phyloP scores from a whole-genome alignment of 768 basidiomycete genomes.

The Leccinum uliginosum region DNA sequence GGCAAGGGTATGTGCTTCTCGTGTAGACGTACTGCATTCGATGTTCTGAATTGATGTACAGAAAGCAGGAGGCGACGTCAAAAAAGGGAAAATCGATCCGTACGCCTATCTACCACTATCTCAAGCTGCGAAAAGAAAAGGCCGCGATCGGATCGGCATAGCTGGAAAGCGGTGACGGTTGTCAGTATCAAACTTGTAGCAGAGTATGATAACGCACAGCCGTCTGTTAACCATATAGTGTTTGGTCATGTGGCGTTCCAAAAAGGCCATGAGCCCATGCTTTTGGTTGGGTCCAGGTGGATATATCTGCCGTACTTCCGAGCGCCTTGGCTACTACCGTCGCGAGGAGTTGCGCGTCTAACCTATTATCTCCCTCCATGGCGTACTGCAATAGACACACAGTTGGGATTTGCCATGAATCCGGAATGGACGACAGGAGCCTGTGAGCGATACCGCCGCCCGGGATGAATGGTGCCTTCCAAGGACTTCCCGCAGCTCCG shows the following conservation, averaged over 20 bases:
- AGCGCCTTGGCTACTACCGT: slow-evolving; percentile 48
- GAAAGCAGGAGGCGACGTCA: slow-evolving; percentile 95
- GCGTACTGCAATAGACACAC: slow-evolving; percentile 69
- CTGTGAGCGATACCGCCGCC: slow-evolving; percentile 72
- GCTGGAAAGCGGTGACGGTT: slow-evolving; percentile 52
- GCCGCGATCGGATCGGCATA: slow-evolving; percentile 50
- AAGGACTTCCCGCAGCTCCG: slow-evolving; percentile 28
- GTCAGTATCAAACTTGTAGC: slow-evolving; percentile 3
- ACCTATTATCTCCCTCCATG: slow-evolving; percentile 78
- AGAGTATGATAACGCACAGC: not conserved
- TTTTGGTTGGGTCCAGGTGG: slow-evolving; percentile 55
- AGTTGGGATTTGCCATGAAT: slow-evolving; percentile 48
- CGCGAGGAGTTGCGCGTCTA: slow-evolving; percentile 64
- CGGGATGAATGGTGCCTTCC: slow-evolving; percentile 65
- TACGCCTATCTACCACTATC: slow-evolving; percentile 87
- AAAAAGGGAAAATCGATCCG: slow-evolving; percentile 82
- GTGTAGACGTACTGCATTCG: slow-evolving; percentile 3
- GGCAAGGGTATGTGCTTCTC: slow-evolving; percentile 70
- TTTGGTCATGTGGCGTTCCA: slow-evolving; percentile 69
- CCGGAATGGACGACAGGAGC: slow-evolving; percentile 55
- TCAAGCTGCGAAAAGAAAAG: slow-evolving; percentile 70
- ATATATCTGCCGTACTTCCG: slow-evolving; percentile 29
- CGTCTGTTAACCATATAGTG: slow-evolving; percentile 55
- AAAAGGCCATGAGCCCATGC: slow-evolving; percentile 63
- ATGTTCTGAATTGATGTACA: slow-evolving; percentile 30